Percentiles rank a stretch among this genome's conserved stretches.
Conservation (phyloP, 1,284 basidiomycete species). For the Leccinum solheimii region DNA sequence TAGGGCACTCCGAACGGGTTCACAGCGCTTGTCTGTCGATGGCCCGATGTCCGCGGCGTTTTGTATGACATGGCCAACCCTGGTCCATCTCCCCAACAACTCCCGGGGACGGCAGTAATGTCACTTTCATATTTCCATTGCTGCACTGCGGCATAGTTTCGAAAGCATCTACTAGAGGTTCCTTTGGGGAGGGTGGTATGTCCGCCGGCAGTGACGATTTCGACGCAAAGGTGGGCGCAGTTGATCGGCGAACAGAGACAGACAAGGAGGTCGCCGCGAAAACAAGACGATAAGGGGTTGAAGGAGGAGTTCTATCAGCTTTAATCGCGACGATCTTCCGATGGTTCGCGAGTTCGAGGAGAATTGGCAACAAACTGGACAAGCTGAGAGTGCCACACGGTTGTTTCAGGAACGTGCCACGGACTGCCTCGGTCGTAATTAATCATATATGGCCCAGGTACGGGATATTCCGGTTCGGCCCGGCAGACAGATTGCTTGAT, state of each 20-base stretch:
- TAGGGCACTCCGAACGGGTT: slow-evolving; percentile 12
- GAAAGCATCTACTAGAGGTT: slow-evolving; percentile 5
- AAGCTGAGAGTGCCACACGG: slow-evolving; percentile 11
- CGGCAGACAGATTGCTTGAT: slow-evolving; percentile 14
- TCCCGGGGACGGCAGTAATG: slow-evolving; percentile 5
- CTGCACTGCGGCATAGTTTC: not conserved
- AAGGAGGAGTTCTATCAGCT: slow-evolving; percentile 23
- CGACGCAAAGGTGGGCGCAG: slow-evolving; percentile 9
- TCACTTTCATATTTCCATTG: not conserved
- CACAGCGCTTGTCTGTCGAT: slow-evolving; percentile 15
- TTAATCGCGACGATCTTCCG: slow-evolving; percentile 31
- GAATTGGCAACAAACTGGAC: slow-evolving; percentile 14
- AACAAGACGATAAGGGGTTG: slow-evolving; percentile 4
- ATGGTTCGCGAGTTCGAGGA: slow-evolving; percentile 13
- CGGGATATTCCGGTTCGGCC: slow-evolving; percentile 34
- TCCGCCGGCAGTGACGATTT: not conserved
- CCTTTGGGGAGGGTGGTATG: slow-evolving; percentile 8
- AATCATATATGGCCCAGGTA: slow-evolving; percentile 28
- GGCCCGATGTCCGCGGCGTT: slow-evolving; percentile 30
- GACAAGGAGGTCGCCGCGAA: slow-evolving; percentile 6
- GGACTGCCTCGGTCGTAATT: slow-evolving; percentile 6
- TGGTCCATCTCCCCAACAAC: slow-evolving; percentile 14
- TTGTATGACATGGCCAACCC: slow-evolving; percentile 6
- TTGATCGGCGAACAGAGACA: slow-evolving; percentile 30
- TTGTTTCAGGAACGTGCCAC: slow-evolving; percentile 33